Base-by-base conservation (phyloP, 495 filamentous ascomycete genomes). In the Aspergillus cavernicola region DNA sequence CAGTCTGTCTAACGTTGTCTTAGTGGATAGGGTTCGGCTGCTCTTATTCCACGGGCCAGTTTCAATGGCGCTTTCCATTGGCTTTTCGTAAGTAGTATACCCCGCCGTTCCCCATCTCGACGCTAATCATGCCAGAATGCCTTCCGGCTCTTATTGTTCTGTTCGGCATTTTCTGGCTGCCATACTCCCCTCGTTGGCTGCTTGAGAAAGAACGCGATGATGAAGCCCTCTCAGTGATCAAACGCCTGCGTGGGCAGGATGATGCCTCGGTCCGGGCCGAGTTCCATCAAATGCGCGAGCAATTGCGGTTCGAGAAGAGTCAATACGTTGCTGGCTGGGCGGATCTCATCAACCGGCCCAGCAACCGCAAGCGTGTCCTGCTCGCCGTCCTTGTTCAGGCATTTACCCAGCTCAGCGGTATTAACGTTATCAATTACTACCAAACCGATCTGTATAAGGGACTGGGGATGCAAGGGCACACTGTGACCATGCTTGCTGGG, bases 141-240 rank as follows among this genome's bases (percentile, higher is more conserved):
- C 50, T 53, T 18, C 50, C 50, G 12, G 50, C 50, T 7, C 20
- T 53, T 1, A 53, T 53, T 16, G 39, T 53, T 6, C 40, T 53
- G 0, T 8, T 38, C 29, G 51, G 51, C 12, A 38, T 53, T n/a
- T 46, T 53, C 51, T 53, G 51, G 51, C 41, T 53, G 16, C 51
- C 51, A 7, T 53, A 53, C 32, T 53, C 40, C 9, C 51, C 51
- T 13, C 39, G 51, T 13, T 53, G 51, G 51, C 51, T 53, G 28
- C 51, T 53, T n/a, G 43, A 55, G 26, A 85, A 89, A 57, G 73
- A 78, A 35, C 85, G 87, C 22, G 85, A 90, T 61, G 78, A 77
- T 1, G 87, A 92, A 53, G 86, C 86, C 0, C 79, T 83, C 24
- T 69, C 66, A n/a, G 81, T 88, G 0, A 76, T 93, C 10, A 80